phyloP scores from a whole-genome alignment of 768 basidiomycete species.

The Leccinum subgranulosum region DNA sequence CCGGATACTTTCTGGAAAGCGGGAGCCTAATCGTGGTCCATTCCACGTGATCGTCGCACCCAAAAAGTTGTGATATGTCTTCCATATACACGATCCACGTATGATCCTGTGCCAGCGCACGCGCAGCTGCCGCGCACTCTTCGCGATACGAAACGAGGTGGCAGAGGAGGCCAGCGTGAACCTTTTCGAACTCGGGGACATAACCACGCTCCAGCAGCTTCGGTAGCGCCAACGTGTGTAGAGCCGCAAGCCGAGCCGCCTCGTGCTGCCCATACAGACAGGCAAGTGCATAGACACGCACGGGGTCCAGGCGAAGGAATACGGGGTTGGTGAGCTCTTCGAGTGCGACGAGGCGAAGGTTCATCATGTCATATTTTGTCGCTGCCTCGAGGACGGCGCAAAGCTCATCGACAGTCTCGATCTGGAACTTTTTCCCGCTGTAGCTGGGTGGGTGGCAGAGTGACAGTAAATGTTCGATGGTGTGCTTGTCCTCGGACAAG shows the following conservation, averaged over 20 bases:
- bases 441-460: slow-evolving; percentile 8
- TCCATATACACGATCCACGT: slow-evolving; percentile 2
- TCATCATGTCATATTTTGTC: slow-evolving; percentile 18
- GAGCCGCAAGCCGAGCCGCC: slow-evolving; percentile 8
- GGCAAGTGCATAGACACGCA: slow-evolving; percentile 10
- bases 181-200: slow-evolving; percentile 11
- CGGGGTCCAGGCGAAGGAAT: slow-evolving; percentile 2
- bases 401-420: neutral
- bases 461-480: slow-evolving; percentile 5
- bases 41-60: neutral
- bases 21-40: neutral
- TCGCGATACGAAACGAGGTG: slow-evolving; percentile 12
- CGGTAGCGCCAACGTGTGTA: slow-evolving; percentile 6
- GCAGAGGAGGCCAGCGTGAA: slow-evolving; percentile 4
- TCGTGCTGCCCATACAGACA: slow-evolving; percentile 3
- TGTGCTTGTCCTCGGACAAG: slow-evolving; percentile 10
- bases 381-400: slow-evolving; percentile 5
- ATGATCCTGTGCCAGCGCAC: slow-evolving; percentile 2
- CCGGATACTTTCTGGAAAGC: slow-evolving; percentile 4
- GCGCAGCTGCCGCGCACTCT: neutral
- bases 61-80: neutral
- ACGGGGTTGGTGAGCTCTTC: neutral
- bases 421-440: neutral
- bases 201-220: neutral
- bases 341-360: neutral